Base-by-base conservation (phyloP, 208 protist species). In the Wallacemonas sp. region DNA sequence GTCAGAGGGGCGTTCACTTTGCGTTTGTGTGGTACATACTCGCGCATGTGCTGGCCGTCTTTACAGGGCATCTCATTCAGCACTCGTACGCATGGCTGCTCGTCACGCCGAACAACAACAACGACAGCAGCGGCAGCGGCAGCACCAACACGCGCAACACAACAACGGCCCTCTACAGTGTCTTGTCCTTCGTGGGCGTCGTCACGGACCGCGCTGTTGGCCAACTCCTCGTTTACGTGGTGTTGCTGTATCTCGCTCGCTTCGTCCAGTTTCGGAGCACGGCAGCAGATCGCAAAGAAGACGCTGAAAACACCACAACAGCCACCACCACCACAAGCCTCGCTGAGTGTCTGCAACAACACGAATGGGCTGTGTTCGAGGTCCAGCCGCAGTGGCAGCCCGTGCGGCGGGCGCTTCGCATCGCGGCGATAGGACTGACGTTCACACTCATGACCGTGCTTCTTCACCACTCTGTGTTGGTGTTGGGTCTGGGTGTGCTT, bases 191-290 rank as follows among this genome's bases (percentile, higher is more conserved):
- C 29, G 29, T 58, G 16, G 52, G 52, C 16, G 9, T 58, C 29
- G 3, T 39, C 29, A 39, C 52, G 8, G 30, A 58, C 30, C 26
- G 52, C 6, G 17, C 52, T 9, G 14, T 58, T 3, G 52, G n/a
- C 4, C 52, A 58, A 17, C 26, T 58, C 12, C 52, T 58, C 8
- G 52, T 58, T 9, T 58, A 58, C 29, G 52, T 58, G 14, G 17
- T 58, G 30, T 30, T 58, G 16, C 32, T 58, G 8, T 58, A 39
- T n/a, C 29, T 58, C 12, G 32, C 19, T 2, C 52, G n/a, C 14
- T 9, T 33, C 5, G 23, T 24, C 16, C 44, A 5, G 9, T 8
- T 49, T 6, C 44, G 17, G 6, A 5, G 44, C 44, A 17, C 6
- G 19, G 44, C n/a, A n/a, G n/a, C n/a, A n/a, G n/a, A n/a, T n/a